Base-by-base conservation (phyloP, 1,139 yeast genomes). In the Meyerozyma carpophila region DNA sequence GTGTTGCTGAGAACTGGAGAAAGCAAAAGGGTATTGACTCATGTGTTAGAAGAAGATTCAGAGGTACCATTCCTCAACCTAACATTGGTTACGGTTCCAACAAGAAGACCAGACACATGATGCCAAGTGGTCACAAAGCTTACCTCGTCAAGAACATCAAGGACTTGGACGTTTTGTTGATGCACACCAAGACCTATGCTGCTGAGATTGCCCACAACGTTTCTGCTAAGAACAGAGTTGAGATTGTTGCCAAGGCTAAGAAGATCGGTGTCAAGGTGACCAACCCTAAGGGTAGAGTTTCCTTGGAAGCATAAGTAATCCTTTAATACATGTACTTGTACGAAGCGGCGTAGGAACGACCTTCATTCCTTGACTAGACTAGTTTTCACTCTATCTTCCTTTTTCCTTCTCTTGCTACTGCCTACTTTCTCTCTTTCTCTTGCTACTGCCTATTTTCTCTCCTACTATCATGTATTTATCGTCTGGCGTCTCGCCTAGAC, bases 11-110 rank as follows among this genome's bases (percentile, higher is more conserved):
- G 79, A 85, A 84, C 84, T 94, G 98, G 98, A 93, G 99, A 89
- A 93, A 93, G 82, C 98, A 94, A 81, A 93, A 91, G 89, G 99
- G 99, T 93, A 94, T 94, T 71, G 99, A 94, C 83, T 91, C 97
- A 65, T 84, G 91, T 80, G 97, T 91, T 74, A 91, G 98, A 84
- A 91, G 98, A 84, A 89, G 98, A 82, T 94, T 93, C 95, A 89
- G 98, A 85, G 98, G 98, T 70, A 85, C 94, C 78, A 87, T 93
- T 71, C 82, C 93, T 68, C 95, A 91, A 84, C 99, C 99, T 82
- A 91, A 87, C 82, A 91, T 94, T 68, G 99, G 99, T 81, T 94
- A 88, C 83, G 98, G 98, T 77, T 90, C 98, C 65, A 90, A 93
- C 96, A 93, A 90, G 83, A 89, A 84, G 83, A 93, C 98, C 73